A percentile compares a stretch with the other conserved stretches of the same genome.
Conservation (phyloP, 495 filamentous ascomycete species). For the Penicillium fimorum region DNA sequence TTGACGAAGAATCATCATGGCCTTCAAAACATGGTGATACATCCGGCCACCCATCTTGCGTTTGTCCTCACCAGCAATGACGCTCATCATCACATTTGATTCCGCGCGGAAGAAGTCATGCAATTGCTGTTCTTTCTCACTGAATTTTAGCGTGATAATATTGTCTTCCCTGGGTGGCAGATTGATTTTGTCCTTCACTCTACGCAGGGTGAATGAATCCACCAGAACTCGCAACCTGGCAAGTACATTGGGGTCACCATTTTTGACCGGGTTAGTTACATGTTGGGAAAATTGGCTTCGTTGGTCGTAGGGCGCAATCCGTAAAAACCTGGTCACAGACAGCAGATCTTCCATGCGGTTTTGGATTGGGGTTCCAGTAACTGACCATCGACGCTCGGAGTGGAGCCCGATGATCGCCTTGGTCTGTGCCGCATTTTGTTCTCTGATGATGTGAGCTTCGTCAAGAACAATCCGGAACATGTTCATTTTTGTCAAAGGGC, state of each 20-base stretch:
- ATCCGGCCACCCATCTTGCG: conserved; percentile 73
- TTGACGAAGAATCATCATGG: conserved; percentile 84
- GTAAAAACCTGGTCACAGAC: conserved; percentile 86
- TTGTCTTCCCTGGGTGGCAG: conserved; percentile 72
- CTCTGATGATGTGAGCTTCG: conserved; percentile 91
- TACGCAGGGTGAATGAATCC: conserved; percentile 87
- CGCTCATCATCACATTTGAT: conserved; percentile 59
- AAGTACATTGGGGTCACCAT: conserved; percentile 75
- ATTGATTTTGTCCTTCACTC: conserved; percentile 86
- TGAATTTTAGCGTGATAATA: conserved; percentile 60
- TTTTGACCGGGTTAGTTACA: conserved; percentile 76
- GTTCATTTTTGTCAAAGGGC: conserved; percentile 69
- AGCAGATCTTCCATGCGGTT: conserved; percentile 90
- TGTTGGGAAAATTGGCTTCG: conserved; percentile 67
- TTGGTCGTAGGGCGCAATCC: conserved; percentile 83
- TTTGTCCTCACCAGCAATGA: conserved; percentile 50
- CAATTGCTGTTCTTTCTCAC: conserved; percentile 50
- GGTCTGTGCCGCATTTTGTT: conserved; percentile 74
- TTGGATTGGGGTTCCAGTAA: conserved; percentile 89
- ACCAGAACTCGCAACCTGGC: conserved; percentile 87
- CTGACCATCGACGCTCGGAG: conserved; percentile 86
- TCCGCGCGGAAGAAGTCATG: conserved; percentile 63
- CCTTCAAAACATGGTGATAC: conserved; percentile 85
- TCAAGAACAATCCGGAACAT: conserved; percentile 97
- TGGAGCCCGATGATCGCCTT: conserved; percentile 80